Base-by-base conservation (phyloP, 768 basidiomycete species). In the Serendipita sp. region DNA sequence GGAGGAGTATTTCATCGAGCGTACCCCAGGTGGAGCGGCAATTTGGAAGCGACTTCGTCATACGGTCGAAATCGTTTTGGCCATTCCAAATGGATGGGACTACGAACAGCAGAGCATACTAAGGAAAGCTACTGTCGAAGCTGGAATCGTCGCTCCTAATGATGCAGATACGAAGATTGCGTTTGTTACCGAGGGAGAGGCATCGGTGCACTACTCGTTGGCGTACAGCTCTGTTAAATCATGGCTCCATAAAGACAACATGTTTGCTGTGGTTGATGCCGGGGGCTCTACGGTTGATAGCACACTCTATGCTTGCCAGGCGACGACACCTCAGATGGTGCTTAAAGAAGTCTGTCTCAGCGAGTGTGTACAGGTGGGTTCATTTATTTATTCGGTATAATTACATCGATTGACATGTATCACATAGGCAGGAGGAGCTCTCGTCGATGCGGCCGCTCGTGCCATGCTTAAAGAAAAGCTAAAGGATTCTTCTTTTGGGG, bases 101-200 rank as follows among this genome's bases (percentile, higher is more conserved):
- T 10, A 10, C 18, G 16, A 8, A 23, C 63, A 64, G 23, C 63
- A 64, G 44, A 47, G 16, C 10, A 45, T 64, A 23, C 63, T 64
- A n/a, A 2, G 16, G 15, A 44, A 44, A 7, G 65, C 54, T 41
- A 52, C 11, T 15, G 16, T 56, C 2, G 7, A 35, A 3, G 65
- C 65, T 38, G 35, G 36, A 15, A 30, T 65, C 3, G 32, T 65
- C 16, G n/a, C 51, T 23, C 13, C 23, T 0, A 32, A 60, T 8
- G 48, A 44, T 18, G 38, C 28, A 30, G 28, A 60, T 36, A 13
- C 23, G 3, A 51, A 35, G 13, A 18, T 65, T 3, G 16, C 16
- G 15, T 65, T 65, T 60, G 52, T 65, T 8, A n/a, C 34, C 30
- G 65, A 65, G 30, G 65, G 51, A n/a, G 65, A 65, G 35, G 65